Conservation (phyloP, 352 stramenopile species). For the Pythium volutum region DNA sequence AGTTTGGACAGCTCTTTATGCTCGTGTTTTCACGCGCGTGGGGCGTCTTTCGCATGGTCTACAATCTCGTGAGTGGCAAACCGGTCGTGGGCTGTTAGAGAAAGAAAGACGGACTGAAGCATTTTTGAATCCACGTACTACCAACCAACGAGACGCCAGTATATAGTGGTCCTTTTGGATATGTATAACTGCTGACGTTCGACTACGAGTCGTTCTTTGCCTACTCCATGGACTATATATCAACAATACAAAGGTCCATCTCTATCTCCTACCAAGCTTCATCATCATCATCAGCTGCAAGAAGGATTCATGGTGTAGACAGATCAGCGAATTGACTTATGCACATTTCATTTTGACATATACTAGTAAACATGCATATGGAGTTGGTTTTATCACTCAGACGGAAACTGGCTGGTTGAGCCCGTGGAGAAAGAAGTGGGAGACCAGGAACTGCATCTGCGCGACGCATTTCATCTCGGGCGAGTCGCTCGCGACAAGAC, state of each 20-base stretch:
- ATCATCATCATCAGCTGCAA: too few relatives aligned
- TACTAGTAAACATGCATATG: too few relatives aligned
- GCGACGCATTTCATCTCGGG: neutral
- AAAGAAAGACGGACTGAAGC: too few relatives aligned
- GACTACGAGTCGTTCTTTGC: too few relatives aligned
- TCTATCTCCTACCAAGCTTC: too few relatives aligned
- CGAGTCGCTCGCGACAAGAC: neutral
- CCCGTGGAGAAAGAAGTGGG: neutral
- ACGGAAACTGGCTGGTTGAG: neutral
- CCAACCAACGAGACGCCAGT: neutral
- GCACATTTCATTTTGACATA: too few relatives aligned
- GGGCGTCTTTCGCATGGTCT: constrained; percentile 5
- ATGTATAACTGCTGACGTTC: too few relatives aligned
- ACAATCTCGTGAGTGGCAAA: constrained; percentile 8
- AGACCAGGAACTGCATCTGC: neutral
- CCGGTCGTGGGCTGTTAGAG: neutral
- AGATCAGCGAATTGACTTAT: too few relatives aligned
- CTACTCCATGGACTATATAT: too few relatives aligned
- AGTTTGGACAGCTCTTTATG: constrained; percentile 43
- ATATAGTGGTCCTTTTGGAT: too few relatives aligned
- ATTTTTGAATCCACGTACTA: neutral
- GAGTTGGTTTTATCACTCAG: neutral
- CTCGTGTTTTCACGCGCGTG: constrained; percentile 31
- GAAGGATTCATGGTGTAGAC: too few relatives aligned
- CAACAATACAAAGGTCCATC: too few relatives aligned